These are phyloP conservation scores for Debaryomyces singareniensis DNA, from an alignment of 1,139 yeast genomes.

Conservation along the genomic window DNA sequence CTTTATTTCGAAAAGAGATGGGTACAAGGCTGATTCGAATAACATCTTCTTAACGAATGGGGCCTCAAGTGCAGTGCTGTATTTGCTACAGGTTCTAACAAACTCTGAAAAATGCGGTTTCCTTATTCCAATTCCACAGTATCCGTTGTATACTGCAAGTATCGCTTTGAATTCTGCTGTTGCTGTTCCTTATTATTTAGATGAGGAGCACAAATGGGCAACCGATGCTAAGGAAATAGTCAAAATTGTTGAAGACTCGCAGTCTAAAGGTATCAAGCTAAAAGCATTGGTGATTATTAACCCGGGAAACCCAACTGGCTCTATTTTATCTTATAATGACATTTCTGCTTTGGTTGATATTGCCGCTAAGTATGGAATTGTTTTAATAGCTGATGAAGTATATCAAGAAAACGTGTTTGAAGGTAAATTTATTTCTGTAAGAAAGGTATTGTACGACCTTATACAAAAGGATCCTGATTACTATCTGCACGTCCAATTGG, in stretches of 20 bases:
- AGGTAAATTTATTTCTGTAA: constrained; percentile 61
- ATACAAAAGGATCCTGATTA: constrained; percentile 45
- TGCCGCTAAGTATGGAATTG: constrained; percentile 80
- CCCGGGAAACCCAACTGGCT: constrained; percentile 98
- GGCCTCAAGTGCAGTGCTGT: constrained; percentile 85
- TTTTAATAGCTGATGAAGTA: constrained; percentile 95
- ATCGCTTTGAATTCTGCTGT: constrained; percentile 75
- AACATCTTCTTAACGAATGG: constrained; percentile 85
- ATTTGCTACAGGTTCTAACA: constrained; percentile 65
- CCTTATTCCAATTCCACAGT: constrained; percentile 94
- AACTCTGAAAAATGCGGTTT: constrained; percentile 69
- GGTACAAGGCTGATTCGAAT: constrained; percentile 51
- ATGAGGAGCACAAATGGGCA: constrained; percentile 80
- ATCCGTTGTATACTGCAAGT: constrained; percentile 92
- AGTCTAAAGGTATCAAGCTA: constrained; percentile 52
- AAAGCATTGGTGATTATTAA: constrained; percentile 87
- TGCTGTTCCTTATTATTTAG: constrained; percentile 81
- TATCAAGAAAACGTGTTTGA: constrained; percentile 86
- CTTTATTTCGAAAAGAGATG: constrained; percentile 62
- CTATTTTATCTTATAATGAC: constrained; percentile 59
- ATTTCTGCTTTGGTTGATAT: constrained; percentile 66
- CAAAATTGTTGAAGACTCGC: constrained; percentile 45
- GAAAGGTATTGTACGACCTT: constrained; percentile 59
- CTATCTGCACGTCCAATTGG: constrained; percentile 75
- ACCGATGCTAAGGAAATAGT: constrained; percentile 67